phyloP scores from a whole-genome alignment of 2,329 filamentous ascomycete species.

The Trichoderma sp. region DNA sequence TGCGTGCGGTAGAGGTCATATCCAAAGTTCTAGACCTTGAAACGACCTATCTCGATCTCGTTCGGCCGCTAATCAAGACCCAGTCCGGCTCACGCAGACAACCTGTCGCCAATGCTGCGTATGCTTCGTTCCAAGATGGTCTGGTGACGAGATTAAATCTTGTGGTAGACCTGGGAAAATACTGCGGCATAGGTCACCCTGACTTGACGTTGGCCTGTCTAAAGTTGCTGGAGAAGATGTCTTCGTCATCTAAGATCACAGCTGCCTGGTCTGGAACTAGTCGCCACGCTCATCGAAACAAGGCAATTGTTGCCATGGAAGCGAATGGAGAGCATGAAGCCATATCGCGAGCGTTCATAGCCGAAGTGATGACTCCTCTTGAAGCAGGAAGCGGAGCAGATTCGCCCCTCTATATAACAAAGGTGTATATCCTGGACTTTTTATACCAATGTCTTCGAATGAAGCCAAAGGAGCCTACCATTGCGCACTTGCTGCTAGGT shows the following conservation, averaged over 20 bases:
- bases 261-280: conserved; percentile 62
- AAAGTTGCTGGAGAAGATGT: conserved; percentile 79
- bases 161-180: conserved; percentile 79
- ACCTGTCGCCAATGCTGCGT: conserved; percentile 64
- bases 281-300: conserved; percentile 67
- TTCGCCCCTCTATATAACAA: conserved; percentile 73
- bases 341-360: conserved; percentile 70
- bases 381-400: conserved; percentile 70
- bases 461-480: conserved; percentile 72
- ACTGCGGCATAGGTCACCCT: conserved; percentile 80
- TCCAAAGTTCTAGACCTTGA: conserved; percentile 81
- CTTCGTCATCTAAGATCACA: conserved; percentile 76
- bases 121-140: conserved; percentile 89
- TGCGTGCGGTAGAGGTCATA: conserved; percentile 80
- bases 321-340: conserved; percentile 74
- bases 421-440: conserved; percentile 81
- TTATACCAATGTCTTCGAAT: conserved; percentile 75
- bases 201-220: conserved; percentile 77
- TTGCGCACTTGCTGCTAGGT: conserved; percentile 87
- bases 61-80: conserved; percentile 71
- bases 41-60: conserved; percentile 84
- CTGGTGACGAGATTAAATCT: conserved; percentile 76
- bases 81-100: conserved; percentile 57
- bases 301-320: conserved; percentile 84
- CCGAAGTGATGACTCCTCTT: conserved; percentile 64